Evolutionary conservation across 2,329 filamentous ascomycete species (phyloP).

Genomic region (Exophiala calicioides): DNA sequence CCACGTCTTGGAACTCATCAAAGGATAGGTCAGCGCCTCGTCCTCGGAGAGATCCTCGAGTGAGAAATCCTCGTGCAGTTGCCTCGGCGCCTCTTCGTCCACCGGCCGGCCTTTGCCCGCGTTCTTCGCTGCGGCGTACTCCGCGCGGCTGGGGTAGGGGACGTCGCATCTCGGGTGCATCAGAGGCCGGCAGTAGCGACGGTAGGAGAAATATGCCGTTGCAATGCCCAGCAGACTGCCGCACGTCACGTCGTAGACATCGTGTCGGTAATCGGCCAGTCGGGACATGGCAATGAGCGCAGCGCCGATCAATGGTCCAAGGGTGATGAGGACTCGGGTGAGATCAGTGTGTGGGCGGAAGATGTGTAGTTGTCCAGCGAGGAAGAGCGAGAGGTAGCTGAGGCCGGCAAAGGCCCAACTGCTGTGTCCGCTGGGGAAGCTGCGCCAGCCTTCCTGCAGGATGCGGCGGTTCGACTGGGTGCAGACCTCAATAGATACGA

Average conservation of each 20-base stretch:
- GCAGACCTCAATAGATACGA: constrained; percentile 53
- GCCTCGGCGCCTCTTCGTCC: too few relatives aligned
- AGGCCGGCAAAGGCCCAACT: constrained; percentile 63
- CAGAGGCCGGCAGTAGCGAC: constrained; percentile 61
- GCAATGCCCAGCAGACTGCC: constrained; percentile 57
- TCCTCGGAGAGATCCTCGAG: constrained; percentile 27
- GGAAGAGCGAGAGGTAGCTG: constrained; percentile 56
- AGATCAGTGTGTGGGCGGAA: constrained; percentile 61
- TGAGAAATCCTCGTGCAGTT: constrained; percentile 24
- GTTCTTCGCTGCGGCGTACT: constrained; percentile 13
- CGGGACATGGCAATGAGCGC: constrained; percentile 62
- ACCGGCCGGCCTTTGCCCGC: constrained; percentile 18
- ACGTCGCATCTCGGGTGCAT: constrained; percentile 52
- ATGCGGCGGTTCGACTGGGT: constrained; percentile 55
- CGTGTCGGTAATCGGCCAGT: constrained; percentile 65
- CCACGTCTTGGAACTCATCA: constrained; percentile 20
- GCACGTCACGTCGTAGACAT: constrained; percentile 62
- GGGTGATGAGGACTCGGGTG: constrained; percentile 54
- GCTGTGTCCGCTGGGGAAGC: constrained; percentile 64
- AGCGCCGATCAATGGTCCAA: constrained; percentile 59
- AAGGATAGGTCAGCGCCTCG: constrained; percentile 19
- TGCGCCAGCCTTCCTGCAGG: constrained; percentile 65
- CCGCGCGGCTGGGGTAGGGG: constrained; percentile 43
- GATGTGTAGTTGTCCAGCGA: constrained; percentile 58
- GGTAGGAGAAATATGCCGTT: constrained; percentile 60